Base-by-base conservation (phyloP, 805 yeast species). In the Saccharomycopsis schoenii region DNA sequence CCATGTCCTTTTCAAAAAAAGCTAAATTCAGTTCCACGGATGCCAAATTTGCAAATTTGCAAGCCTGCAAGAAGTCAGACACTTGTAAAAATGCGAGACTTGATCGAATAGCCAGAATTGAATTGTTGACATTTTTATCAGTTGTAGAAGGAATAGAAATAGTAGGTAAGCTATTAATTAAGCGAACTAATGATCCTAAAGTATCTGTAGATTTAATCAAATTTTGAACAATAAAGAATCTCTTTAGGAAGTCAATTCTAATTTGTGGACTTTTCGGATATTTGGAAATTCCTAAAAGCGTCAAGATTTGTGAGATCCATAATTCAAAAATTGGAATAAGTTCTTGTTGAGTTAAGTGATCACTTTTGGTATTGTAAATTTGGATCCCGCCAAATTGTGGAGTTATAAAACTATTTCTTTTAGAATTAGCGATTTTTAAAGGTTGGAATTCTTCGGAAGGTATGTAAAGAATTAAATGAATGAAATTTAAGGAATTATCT, bases 1-100 rank as follows among this genome's bases (percentile, higher is more conserved):
- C 89, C 97, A 94, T 93, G 71, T 87, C 92, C 67, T 89, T 88
- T 67, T 93, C 96, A 71, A 93, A 93, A 68, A 93, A 93, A 0
- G 98, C 97, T 21, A 69, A 65, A 65, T 84, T 80, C 0, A 97
- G 87, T 55, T 78, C 73, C 14, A 74, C 68, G 52, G 84, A 76
- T 0, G 96, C 89, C n/a, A 70, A 67, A 14, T 85, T 79, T 0
- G 83, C 77, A 15, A 59, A 55, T 6, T 66, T 52, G 15, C 81
- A 76, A 25, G 66, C 61, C 55, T 71, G 70, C 70, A 77, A 80
- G 17, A 76, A 66, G 29, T 73, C 72, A 10, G 60, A 56, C 15
- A 25, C 19, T 1, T 66, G 66, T 4, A 76, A 67, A 9, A 71
- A 65, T 0, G 58, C 61, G 3, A 82, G 62, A 0, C 88, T 72